Conservation (phyloP, 352 stramenopile species). For the Phytophthora vignae region DNA sequence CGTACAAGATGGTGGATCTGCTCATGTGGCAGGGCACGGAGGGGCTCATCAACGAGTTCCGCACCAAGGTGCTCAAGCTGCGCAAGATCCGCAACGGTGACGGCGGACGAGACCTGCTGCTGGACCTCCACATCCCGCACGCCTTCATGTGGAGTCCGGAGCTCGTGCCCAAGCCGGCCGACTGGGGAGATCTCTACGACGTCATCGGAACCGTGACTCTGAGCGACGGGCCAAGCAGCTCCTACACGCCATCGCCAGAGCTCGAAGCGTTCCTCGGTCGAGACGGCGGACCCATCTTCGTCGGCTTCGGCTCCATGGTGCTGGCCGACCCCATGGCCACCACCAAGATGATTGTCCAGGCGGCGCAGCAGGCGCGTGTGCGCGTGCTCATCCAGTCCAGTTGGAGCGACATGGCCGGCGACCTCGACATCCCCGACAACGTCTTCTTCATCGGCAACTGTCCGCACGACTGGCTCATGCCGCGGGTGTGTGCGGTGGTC, state of each 20-base stretch:
- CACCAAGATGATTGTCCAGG: constrained; percentile 87
- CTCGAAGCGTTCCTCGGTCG: constrained; percentile 41
- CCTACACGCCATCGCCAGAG: constrained; percentile 16
- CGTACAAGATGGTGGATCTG: constrained; percentile 33
- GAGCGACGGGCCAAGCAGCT: constrained; percentile 1
- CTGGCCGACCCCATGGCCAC: constrained; percentile 76
- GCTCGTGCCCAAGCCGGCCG: constrained; percentile 22
- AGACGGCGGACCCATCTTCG: constrained; percentile 85
- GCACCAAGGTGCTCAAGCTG: constrained; percentile 27
- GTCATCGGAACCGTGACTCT: constrained; percentile 30
- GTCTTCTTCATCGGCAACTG: constrained; percentile 75
- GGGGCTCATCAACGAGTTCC: constrained; percentile 29
- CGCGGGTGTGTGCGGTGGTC: constrained; percentile 85
- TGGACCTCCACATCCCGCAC: constrained; percentile 25
- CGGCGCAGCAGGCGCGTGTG: constrained; percentile 55
- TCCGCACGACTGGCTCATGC: constrained; percentile 93
- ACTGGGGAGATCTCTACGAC: constrained; percentile 28
- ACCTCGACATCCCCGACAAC: constrained; percentile 50
- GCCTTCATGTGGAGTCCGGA: constrained; percentile 32
- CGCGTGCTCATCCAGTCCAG: constrained; percentile 90
- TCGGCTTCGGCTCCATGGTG: constrained; percentile 95
- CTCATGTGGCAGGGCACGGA: constrained; percentile 30
- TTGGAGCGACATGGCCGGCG: constrained; percentile 80
- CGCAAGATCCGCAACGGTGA: constrained; percentile 27
- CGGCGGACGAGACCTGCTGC: constrained; percentile 12